Evolutionary conservation across 306 rosid genomes (phyloP), one percentile per base, ranked within the genome.

Genomic region (Argentina anserina): DNA sequence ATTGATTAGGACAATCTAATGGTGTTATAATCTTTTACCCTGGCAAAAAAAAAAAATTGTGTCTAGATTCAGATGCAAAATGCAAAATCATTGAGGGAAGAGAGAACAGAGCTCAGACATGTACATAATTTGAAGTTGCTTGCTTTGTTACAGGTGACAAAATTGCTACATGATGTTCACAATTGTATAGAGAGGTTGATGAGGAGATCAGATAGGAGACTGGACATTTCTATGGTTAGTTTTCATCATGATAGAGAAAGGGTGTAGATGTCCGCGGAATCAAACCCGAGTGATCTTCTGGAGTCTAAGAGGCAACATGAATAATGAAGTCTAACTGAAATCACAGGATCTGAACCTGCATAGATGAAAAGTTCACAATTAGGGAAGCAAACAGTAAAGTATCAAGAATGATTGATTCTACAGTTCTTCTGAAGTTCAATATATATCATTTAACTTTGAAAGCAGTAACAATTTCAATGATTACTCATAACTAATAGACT

Each of bases 271-370:
- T 41, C 14, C 15, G 14, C 1, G 42, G 9, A 40, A 1, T 41
- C 45, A 1, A 11, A 17, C 1, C 87, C 88, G 90, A 89, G 89
- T 9, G 81, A 81, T 2, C 45, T 41, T 41, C 45, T 9, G 45
- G 11, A 41, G 45, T 41, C 63, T 66, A 67, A 0, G 79, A 79
- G 71, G 92, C 89, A 31, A 68, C 88, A 11, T 81, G 83, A 9
- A 84, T 8, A 72, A 11, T 78, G 29, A 34, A 31, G 72, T 78
- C 5, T 6, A 26, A 12, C 82, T 67, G 82, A 89, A n/a, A n/a
- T n/a, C 15, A 49, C 89, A 74, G 96, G 86, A 53, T 89, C 13
- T 49, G 92, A 50, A 79, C 78, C 2, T 89, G 90, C 80, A 84
- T 87, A 8, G 92, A 86, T 9, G 85, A 82, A 79, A 84, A 84